Percentiles rank a stretch among this genome's conserved stretches.
These are phyloP conservation scores for Malus hybrid DNA, from an alignment of 331 rosid species.

Conservation along the genomic window DNA sequence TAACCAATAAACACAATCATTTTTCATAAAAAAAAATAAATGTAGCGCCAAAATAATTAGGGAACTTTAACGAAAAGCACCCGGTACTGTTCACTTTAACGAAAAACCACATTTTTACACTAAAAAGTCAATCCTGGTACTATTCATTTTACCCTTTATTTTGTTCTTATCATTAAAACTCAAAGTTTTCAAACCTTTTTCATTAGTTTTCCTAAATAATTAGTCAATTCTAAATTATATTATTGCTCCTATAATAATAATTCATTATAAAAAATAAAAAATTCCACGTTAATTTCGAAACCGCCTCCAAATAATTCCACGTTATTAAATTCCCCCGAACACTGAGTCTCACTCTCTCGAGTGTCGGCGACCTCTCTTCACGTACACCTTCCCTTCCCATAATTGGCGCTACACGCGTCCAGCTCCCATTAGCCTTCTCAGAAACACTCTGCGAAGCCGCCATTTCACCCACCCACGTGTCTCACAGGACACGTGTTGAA, in stretches of 20 bases:
- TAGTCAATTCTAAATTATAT: too few relatives aligned
- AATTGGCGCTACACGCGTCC: slow-evolving; percentile 36
- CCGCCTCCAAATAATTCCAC: background rate
- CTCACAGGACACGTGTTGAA: background rate
- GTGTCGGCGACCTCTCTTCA: slow-evolving; percentile 38
- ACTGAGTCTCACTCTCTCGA: slow-evolving; percentile 21
- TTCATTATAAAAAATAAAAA: too few relatives aligned
- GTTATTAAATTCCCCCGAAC: background rate
- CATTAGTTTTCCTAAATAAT: background rate
- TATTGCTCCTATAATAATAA: too few relatives aligned
- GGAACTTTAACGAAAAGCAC: too few relatives aligned
- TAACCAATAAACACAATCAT: too few relatives aligned
- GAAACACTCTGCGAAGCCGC: slow-evolving; percentile 21
- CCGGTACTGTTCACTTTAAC: too few relatives aligned
- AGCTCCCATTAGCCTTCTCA: background rate
- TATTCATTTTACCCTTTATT: too few relatives aligned
- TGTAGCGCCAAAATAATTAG: background rate
- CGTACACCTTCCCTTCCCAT: slow-evolving; percentile 27
- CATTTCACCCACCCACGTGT: slow-evolving; percentile 24
- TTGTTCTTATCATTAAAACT: too few relatives aligned
- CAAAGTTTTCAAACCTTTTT: too few relatives aligned
- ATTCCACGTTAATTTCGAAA: background rate
- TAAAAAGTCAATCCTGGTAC: too few relatives aligned
- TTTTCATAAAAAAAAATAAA: too few relatives aligned
- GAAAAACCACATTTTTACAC: too few relatives aligned